These are phyloP conservation scores for Flaveria trinervia DNA, from an alignment of 129 eudicot genomes.

Conservation along the genomic window DNA sequence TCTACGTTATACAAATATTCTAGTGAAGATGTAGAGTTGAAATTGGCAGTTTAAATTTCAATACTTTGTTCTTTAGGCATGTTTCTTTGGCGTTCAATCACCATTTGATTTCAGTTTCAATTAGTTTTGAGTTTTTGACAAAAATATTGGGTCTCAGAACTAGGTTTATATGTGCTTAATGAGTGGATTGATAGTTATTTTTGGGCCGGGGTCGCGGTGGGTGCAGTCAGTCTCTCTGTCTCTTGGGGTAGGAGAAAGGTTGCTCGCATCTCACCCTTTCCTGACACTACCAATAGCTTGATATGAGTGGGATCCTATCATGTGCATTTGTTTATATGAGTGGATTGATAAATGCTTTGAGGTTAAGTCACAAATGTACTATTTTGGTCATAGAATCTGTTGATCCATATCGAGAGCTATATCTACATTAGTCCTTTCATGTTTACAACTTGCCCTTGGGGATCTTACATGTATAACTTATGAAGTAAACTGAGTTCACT, in stretches of 20 bases:
- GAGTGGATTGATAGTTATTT: too few species aligned
- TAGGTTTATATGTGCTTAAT: background rate
- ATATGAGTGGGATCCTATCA: too few species aligned
- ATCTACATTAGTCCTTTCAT: background rate
- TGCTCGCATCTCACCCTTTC: too few species aligned
- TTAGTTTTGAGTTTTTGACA: background rate
- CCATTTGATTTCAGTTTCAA: background rate
- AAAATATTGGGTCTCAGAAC: background rate
- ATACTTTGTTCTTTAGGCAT: background rate
- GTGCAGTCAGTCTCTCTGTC: too few species aligned
- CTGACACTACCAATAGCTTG: too few species aligned
- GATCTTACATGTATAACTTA: background rate
- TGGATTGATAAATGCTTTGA: slow-evolving; percentile 2
- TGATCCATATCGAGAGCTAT: background rate
- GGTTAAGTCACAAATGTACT: slow-evolving; percentile 15
- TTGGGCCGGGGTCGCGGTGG: too few species aligned
- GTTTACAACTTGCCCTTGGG: slow-evolving; percentile 9
- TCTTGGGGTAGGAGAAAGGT: too few species aligned
- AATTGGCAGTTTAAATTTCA: slow-evolving; percentile 2
- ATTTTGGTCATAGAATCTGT: slow-evolving; percentile 5
- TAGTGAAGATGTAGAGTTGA: background rate
- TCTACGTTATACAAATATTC: background rate
- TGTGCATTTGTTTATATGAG: too few species aligned
- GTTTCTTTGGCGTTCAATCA: slow-evolving; percentile 3
- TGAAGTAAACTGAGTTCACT: background rate